phyloP scores from a whole-genome alignment of 108 stramenopile genomes.

The Mayamaea pseudoterrestris region DNA sequence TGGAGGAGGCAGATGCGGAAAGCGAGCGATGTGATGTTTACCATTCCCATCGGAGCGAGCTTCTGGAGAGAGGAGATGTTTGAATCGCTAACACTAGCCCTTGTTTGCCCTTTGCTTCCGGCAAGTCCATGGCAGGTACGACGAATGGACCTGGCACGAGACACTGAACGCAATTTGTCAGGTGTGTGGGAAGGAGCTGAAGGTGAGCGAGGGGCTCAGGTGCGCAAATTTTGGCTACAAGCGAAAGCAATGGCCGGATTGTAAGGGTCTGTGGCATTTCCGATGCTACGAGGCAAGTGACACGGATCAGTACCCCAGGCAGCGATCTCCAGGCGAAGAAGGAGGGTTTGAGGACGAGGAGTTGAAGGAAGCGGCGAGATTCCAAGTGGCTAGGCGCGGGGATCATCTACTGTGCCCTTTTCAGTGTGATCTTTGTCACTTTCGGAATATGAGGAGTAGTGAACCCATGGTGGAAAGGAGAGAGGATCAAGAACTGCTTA shows the following conservation, averaged over 20 bases:
- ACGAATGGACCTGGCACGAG: not conserved
- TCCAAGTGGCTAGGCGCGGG: slow-evolving; percentile 13
- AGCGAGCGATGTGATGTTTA: slow-evolving; percentile 10
- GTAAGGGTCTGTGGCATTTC: slow-evolving; percentile 21
- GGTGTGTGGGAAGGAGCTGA: slow-evolving; percentile 12
- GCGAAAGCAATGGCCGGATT: slow-evolving; percentile 11
- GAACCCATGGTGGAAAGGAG: slow-evolving; percentile 4
- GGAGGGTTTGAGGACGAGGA: not conserved
- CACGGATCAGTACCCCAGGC: not conserved
- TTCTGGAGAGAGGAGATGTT: slow-evolving; percentile 10
- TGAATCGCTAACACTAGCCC: slow-evolving; percentile 21
- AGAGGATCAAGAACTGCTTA: not conserved
- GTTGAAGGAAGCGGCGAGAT: slow-evolving; percentile 5
- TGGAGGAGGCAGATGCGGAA: slow-evolving; percentile 20
- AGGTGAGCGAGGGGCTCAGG: slow-evolving; percentile 16
- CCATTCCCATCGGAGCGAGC: slow-evolving; percentile 6
- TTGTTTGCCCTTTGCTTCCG: slow-evolving; percentile 23
- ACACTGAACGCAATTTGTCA: slow-evolving; percentile 15
- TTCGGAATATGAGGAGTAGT: slow-evolving; percentile 13
- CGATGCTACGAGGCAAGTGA: slow-evolving; percentile 15
- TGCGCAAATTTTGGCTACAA: slow-evolving; percentile 28
- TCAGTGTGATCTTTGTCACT: slow-evolving; percentile 40
- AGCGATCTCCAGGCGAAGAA: slow-evolving; percentile 3
- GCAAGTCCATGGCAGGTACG: slow-evolving; percentile 15
- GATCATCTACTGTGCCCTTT: slow-evolving; percentile 25